phyloP scores from a whole-genome alignment of 73 alveolate species.

The Loxodes magnus region DNA sequence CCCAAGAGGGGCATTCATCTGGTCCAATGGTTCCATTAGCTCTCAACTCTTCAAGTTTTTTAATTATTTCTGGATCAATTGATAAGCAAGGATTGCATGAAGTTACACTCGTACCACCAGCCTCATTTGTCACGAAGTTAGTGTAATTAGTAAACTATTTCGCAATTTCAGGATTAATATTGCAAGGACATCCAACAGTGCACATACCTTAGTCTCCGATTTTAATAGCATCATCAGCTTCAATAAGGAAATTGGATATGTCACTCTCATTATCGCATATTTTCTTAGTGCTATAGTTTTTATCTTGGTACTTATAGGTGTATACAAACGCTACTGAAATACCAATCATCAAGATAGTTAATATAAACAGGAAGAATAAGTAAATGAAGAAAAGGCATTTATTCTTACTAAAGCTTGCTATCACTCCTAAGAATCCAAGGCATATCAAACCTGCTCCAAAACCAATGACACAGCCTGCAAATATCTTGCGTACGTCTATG shows the following conservation, averaged over 20 bases:
- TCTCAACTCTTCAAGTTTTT: too few species aligned
- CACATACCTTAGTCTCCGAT: too few species aligned
- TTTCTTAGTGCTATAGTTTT: neutral
- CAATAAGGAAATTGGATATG: too few species aligned
- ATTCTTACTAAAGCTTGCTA: neutral
- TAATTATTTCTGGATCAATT: neutral
- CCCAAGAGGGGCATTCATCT: neutral
- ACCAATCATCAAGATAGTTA: neutral
- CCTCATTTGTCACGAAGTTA: slow-evolving; percentile 10
- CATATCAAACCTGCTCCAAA: slow-evolving; percentile 2
- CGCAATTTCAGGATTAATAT: too few species aligned
- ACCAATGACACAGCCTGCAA: slow-evolving; percentile 10
- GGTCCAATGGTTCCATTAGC: neutral
- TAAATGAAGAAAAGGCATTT: neutral
- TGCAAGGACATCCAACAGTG: too few species aligned
- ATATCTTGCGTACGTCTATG: too few species aligned
- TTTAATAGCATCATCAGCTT: too few species aligned
- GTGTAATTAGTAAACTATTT: too few species aligned
- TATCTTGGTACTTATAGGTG: neutral
- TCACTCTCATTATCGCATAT: too few species aligned
- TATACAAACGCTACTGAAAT: neutral
- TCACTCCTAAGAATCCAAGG: neutral
- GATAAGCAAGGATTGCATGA: slow-evolving; percentile 4
- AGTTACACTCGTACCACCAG: neutral
- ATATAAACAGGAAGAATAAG: neutral